Conservation (phyloP, 1,284 basidiomycete species). For the Agaricales sp. region DNA sequence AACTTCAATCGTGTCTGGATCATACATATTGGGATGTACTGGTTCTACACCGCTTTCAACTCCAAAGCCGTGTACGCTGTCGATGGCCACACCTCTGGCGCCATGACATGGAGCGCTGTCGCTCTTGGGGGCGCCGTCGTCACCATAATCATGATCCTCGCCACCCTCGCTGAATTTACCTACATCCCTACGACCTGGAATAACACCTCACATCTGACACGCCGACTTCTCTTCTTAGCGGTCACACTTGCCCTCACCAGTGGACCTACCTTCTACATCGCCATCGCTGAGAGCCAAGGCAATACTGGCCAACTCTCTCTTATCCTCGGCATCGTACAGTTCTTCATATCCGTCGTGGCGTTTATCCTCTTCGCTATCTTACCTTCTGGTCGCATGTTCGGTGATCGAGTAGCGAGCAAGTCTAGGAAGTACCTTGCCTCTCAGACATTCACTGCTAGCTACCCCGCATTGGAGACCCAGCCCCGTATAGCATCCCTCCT, state of each 20-base stretch:
- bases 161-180: constrained; percentile 86
- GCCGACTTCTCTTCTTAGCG: constrained; percentile 76
- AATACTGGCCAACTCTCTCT: constrained; percentile 64
- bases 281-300: constrained; percentile 50
- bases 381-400: constrained; percentile 91
- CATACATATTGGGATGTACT: constrained; percentile 86
- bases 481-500: constrained; percentile 65
- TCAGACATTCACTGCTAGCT: constrained; percentile 93
- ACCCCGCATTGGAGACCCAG: constrained; percentile 54
- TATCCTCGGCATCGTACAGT: constrained; percentile 88
- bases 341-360: constrained; percentile 77
- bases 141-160: constrained; percentile 86
- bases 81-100: constrained; percentile 41
- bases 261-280: constrained; percentile 88
- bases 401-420: constrained; percentile 89
- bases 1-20: constrained; percentile 99
- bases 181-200: constrained; percentile 98
- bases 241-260: constrained; percentile 79
- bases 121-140: constrained; percentile 88
- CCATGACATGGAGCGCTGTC: constrained; percentile 81
- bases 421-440: constrained; percentile 90
- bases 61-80: constrained; percentile 76
- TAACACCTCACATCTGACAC: constrained; percentile 88
- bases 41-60: constrained; percentile 93
- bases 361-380: constrained; percentile 79